Evolutionary conservation across 2,329 filamentous ascomycete species (phyloP).

Genomic region (Zasmidium cellare): DNA sequence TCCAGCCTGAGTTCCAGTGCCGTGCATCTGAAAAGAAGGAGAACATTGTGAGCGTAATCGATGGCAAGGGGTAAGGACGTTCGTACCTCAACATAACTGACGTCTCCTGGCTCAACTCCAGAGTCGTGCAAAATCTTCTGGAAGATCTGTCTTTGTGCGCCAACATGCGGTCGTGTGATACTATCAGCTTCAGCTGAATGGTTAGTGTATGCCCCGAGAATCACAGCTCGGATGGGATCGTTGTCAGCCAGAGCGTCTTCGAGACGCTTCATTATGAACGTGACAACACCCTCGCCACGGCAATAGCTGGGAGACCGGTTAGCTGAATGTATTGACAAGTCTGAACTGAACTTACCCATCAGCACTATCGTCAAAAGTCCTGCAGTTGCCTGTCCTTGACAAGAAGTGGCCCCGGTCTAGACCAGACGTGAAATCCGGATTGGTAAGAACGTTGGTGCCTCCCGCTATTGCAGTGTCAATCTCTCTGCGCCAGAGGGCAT

Average conservation of each 20-base stretch:
- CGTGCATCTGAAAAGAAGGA: too few relatives aligned
- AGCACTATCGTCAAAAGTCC: conserved; percentile 29
- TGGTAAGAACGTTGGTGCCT: conserved; percentile 26
- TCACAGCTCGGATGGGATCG: conserved; percentile 27
- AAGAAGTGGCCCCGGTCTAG: conserved; percentile 7
- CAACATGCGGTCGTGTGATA: conserved; percentile 20
- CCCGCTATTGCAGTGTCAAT: conserved; percentile 24
- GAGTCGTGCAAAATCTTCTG: conserved; percentile 14
- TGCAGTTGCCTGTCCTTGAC: conserved; percentile 14
- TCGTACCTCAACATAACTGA: conserved; percentile 20
- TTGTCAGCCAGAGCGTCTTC: conserved; percentile 35
- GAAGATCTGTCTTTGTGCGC: conserved; percentile 13
- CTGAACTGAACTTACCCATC: too few relatives aligned
- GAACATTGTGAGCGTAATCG: too few relatives aligned
- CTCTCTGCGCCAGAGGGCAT: conserved; percentile 20
- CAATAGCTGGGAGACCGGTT: too few relatives aligned
- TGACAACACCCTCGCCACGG: conserved; percentile 29
- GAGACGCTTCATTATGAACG: conserved; percentile 33
- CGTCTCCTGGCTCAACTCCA: conserved; percentile 14
- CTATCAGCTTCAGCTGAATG: conserved; percentile 16
- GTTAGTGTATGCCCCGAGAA: conserved; percentile 16
- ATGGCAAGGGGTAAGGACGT: too few relatives aligned
- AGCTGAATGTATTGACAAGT: too few relatives aligned
- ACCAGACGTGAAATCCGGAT: conserved; percentile 21
- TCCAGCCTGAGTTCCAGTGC: conserved; percentile 21